Percentiles rank a stretch among this genome's conserved stretches.
phyloP scores from a whole-genome alignment of 345 rosid species.

The Stellera chamaejasme region DNA sequence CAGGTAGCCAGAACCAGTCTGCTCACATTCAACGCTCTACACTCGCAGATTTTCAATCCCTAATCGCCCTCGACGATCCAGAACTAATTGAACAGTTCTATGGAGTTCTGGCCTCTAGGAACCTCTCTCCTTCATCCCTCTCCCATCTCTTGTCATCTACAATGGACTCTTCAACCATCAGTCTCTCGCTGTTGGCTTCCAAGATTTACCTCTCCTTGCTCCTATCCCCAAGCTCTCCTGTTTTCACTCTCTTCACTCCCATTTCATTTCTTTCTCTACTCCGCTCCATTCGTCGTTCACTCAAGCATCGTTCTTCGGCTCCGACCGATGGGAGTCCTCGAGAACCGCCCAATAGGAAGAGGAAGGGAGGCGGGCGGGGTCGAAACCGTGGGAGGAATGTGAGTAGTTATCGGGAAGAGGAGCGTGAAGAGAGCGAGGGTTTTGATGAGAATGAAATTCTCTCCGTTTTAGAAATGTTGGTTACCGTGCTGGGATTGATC shows the following conservation, averaged over 20 bases:
- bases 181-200: constrained; percentile 46
- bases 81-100: constrained; percentile 38
- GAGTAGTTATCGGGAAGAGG: constrained; percentile 19
- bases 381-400: constrained; percentile 9
- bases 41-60: constrained; percentile 44
- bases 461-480: constrained; percentile 41
- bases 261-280: constrained; percentile 63
- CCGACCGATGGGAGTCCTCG: not conserved
- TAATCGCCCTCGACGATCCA: constrained; percentile 37
- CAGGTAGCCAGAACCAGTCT: constrained; percentile 15
- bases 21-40: constrained; percentile 26
- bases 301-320: constrained; percentile 29
- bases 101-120: constrained; percentile 35
- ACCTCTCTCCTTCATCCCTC: constrained; percentile 37
- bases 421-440: constrained; percentile 20
- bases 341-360: constrained; percentile 1
- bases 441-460: constrained; percentile 34
- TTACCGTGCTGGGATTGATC: constrained; percentile 47
- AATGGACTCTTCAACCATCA: constrained; percentile 47
- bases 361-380: constrained; percentile 16
- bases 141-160: constrained; percentile 40
- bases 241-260: constrained; percentile 73
- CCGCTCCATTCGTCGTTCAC: constrained; percentile 56
- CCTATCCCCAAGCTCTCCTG: constrained; percentile 58
- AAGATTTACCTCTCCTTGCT: constrained; percentile 52